These are phyloP conservation scores for Penicillium coffeae DNA, from an alignment of 495 filamentous ascomycete species.

Conservation along the genomic window DNA sequence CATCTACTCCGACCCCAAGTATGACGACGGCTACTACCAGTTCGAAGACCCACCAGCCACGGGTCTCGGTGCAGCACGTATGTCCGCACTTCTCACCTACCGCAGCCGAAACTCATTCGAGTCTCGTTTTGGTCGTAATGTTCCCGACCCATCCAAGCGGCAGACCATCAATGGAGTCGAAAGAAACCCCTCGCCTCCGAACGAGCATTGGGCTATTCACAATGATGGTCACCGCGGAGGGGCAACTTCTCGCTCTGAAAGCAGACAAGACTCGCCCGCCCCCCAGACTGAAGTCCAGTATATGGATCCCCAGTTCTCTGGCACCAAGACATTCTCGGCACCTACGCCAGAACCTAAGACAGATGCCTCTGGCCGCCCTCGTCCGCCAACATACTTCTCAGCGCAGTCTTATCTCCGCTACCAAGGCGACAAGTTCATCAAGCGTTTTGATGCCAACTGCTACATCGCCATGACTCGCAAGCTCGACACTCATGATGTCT, in stretches of 20 bases:
- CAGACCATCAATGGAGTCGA: conserved; percentile 72
- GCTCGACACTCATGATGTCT: conserved; percentile 96
- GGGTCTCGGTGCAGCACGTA: conserved; percentile 89
- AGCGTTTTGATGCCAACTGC: conserved; percentile 95
- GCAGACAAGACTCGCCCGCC: conserved; percentile 32
- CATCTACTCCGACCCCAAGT: conserved; percentile 98
- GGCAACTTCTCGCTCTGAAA: conserved; percentile 33
- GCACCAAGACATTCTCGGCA: conserved; percentile 51
- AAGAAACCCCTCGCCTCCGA: conserved; percentile 59
- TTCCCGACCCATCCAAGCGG: conserved; percentile 72
- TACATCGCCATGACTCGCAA: conserved; percentile 99
- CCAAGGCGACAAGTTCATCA: conserved; percentile 94
- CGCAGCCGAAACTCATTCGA: conserved; percentile 96
- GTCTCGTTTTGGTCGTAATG: conserved; percentile 89
- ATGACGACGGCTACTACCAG: conserved; percentile 92
- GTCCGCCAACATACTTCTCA: conserved; percentile 84
- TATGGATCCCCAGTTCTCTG: conserved; percentile 76
- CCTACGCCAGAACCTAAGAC: conserved; percentile 12
- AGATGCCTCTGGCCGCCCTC: conserved; percentile 34
- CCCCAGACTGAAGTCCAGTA: conserved; percentile 36
- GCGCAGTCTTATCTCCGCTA: conserved; percentile 98
- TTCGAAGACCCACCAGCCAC: conserved; percentile 78
- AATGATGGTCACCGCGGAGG: conserved; percentile 83
- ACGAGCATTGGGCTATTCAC: conserved; percentile 90
- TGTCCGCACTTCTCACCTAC: conserved; percentile 94